Conservation (phyloP, 768 basidiomycete genomes). For the Cyclocybe cylindracea region DNA sequence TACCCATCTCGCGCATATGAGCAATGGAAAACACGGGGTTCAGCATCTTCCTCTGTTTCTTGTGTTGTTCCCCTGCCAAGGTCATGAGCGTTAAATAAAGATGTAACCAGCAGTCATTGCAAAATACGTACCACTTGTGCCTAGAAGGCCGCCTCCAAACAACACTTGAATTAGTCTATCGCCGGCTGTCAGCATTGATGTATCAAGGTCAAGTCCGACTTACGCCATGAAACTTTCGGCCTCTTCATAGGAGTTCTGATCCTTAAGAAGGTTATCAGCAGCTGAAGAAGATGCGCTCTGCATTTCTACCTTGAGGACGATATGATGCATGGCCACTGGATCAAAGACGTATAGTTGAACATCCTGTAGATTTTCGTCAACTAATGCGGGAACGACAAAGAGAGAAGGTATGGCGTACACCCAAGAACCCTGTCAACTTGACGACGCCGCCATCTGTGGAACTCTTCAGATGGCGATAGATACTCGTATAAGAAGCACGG, state of each 20-base stretch:
- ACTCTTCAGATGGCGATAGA: not conserved
- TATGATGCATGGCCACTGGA: slow-evolving; percentile 45
- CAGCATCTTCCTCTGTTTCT: slow-evolving; percentile 39
- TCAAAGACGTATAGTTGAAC: slow-evolving; percentile 43
- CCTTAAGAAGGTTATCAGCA: slow-evolving; percentile 17
- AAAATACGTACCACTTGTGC: slow-evolving; percentile 19
- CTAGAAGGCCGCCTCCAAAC: slow-evolving; percentile 12
- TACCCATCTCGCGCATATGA: slow-evolving; percentile 39
- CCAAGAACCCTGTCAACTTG: slow-evolving; percentile 32
- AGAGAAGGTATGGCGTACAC: slow-evolving; percentile 23
- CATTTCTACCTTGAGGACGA: slow-evolving; percentile 39
- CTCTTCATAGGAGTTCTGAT: slow-evolving; percentile 30
- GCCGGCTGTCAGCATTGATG: not conserved
- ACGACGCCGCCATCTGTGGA: slow-evolving; percentile 31
- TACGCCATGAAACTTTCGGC: slow-evolving; percentile 10
- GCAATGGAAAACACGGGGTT: slow-evolving; percentile 38
- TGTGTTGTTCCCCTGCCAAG: slow-evolving; percentile 38
- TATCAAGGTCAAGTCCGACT: slow-evolving; percentile 1
- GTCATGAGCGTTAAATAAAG: not conserved
- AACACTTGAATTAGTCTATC: not conserved
- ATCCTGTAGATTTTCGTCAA: slow-evolving; percentile 17
- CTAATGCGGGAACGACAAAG: not conserved
- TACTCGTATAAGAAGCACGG: not conserved
- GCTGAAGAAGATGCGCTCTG: not conserved
- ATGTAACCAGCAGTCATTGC: not conserved